Evolutionary conservation across 768 basidiomycete species (phyloP).

Genomic region (Fomitopsis serialis): DNA sequence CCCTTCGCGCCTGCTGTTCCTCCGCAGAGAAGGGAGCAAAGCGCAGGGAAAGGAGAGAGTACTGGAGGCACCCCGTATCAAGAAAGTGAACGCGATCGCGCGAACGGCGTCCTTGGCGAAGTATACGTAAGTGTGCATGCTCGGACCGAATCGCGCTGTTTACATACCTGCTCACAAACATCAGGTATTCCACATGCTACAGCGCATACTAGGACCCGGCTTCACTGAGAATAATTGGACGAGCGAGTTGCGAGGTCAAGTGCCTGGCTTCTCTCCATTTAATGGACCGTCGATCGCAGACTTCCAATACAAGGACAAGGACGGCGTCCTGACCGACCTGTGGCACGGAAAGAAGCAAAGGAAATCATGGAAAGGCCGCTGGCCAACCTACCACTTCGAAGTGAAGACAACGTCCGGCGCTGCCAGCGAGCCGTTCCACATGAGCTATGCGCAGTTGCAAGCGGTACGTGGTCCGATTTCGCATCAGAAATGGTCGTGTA

Average conservation of each 20-base stretch:
- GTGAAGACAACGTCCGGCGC: slow-evolving; percentile 21
- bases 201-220: slow-evolving; percentile 5
- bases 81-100: slow-evolving; percentile 3
- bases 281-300: slow-evolving; percentile 14
- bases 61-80: background rate
- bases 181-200: slow-evolving; percentile 14
- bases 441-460: slow-evolving; percentile 17
- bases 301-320: slow-evolving; percentile 18
- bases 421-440: slow-evolving; percentile 17
- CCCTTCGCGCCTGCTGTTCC: too few relatives aligned
- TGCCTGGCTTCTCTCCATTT: slow-evolving; percentile 14
- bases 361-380: slow-evolving; percentile 12
- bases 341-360: slow-evolving; percentile 12
- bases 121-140: slow-evolving; percentile 8
- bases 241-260: slow-evolving; percentile 15
- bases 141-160: too few relatives aligned
- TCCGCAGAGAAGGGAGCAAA: too few relatives aligned
- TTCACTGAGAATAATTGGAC: slow-evolving; percentile 24
- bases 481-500: too few relatives aligned
- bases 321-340: slow-evolving; percentile 16
- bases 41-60: too few relatives aligned
- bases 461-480: slow-evolving; percentile 11
- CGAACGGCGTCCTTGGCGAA: slow-evolving; percentile 16
- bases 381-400: slow-evolving; percentile 24
- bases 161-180: too few relatives aligned